Evolutionary conservation across 768 basidiomycete genomes (phyloP).

Genomic region (Mycena filopes): DNA sequence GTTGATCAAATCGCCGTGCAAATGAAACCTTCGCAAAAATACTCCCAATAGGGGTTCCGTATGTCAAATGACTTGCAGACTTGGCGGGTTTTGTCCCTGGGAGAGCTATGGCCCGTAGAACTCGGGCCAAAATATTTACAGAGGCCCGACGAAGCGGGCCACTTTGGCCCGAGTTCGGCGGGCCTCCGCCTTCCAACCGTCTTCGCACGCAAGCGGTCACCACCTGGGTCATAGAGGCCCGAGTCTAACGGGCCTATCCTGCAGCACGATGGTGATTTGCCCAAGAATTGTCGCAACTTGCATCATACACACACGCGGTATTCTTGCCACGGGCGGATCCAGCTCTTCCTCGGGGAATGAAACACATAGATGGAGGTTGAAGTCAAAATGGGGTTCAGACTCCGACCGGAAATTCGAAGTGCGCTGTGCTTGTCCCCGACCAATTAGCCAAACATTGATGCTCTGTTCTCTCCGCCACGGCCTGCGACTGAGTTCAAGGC

Average conservation of each 20-base stretch:
- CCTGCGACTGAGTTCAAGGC: not conserved
- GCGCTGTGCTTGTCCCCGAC: no score
- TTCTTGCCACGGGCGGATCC: conserved; percentile 3
- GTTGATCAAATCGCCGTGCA: conserved; percentile 1
- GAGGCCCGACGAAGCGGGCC: conserved; percentile 18
- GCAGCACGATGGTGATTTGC: no score
- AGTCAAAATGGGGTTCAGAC: no score
- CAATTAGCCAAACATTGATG: not conserved
- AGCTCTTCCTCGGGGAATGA: not conserved
- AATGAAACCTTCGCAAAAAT: conserved; percentile 12
- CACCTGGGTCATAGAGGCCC: conserved; percentile 20
- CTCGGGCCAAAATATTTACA: no score
- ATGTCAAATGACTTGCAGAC: not conserved
- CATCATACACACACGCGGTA: no score
- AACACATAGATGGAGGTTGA: no score
- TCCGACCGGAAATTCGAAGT: no score
- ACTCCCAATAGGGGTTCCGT: not conserved
- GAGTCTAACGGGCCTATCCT: conserved; percentile 18
- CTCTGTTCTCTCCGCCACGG: not conserved
- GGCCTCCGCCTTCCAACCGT: not conserved
- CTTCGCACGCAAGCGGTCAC: no score
- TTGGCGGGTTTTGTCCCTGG: not conserved
- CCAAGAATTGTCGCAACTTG: not conserved
- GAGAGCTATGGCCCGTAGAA: no score
- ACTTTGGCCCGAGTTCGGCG: conserved; percentile 19